These are phyloP conservation scores for Aspergillus brunneoviolaceus DNA, from an alignment of 2,329 filamentous ascomycete genomes.

Conservation along the genomic window DNA sequence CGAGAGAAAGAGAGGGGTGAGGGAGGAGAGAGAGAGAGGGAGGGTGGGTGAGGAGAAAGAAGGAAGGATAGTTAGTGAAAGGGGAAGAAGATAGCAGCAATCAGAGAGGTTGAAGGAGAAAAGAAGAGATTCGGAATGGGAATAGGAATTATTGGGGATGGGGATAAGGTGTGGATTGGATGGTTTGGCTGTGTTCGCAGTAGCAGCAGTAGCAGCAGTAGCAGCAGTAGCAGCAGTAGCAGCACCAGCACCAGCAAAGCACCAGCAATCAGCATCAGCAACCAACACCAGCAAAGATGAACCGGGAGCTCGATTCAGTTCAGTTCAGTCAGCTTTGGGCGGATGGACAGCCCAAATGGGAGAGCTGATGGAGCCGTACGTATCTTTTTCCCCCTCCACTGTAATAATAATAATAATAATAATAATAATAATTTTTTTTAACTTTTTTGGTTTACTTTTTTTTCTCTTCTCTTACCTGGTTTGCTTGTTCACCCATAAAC, in stretches of 20 bases:
- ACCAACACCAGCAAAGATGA: not conserved
- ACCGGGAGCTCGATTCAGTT: constrained; percentile 7
- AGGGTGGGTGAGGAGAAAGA: constrained; percentile 11
- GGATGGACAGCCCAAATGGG: constrained; percentile 18
- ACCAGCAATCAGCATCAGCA: constrained; percentile 6
- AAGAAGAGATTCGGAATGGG: constrained; percentile 12
- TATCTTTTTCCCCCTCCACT: constrained; percentile 12
- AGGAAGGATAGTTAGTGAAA: constrained; percentile 8
- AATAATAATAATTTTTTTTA: constrained; percentile 11
- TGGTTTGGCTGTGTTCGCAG: not conserved
- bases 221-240: not conserved
- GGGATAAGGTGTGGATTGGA: not conserved
- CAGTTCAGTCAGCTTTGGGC: constrained; percentile 18
- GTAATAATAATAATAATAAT: constrained; percentile 15
- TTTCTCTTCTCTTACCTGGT: constrained; percentile 13
- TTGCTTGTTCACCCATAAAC: constrained; percentile 13
- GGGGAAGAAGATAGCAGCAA: constrained; percentile 8
- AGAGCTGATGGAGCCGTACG: constrained; percentile 15
- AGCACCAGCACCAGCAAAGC: not conserved
- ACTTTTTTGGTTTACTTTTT: constrained; percentile 11
- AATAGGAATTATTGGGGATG: constrained; percentile 4
- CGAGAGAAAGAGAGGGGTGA: constrained; percentile 12
- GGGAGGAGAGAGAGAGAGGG: constrained; percentile 15
- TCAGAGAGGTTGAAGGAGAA: constrained; percentile 5
- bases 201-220: not conserved